phyloP scores from a whole-genome alignment of 1,139 yeast species.

The Scheffersomyces illinoinensis region DNA sequence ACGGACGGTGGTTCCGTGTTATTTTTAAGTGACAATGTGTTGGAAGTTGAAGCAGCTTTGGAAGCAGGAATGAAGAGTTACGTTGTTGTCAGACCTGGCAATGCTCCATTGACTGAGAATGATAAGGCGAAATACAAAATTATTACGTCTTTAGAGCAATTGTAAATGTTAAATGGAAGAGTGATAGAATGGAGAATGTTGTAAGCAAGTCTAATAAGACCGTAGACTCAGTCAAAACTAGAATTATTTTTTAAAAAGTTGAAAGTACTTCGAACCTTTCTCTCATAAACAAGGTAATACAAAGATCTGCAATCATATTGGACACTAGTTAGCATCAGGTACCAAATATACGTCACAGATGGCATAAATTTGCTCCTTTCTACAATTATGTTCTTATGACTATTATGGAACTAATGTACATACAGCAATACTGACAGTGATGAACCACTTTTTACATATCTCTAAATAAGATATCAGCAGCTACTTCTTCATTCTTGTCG shows the following conservation, averaged over 20 bases:
- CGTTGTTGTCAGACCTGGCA: constrained; percentile 76
- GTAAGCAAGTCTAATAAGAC: neutral
- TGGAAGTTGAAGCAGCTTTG: constrained; percentile 72
- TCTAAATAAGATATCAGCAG: constrained; percentile 86
- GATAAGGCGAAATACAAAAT: constrained; percentile 16
- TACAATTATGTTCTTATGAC: neutral
- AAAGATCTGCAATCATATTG: too few relatives aligned
- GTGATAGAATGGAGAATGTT: neutral
- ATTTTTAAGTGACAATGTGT: constrained; percentile 75
- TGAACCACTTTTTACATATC: constrained; percentile 29
- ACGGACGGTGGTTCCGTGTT: constrained; percentile 34
- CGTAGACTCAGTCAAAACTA: neutral
- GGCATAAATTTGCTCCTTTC: neutral
- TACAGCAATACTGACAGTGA: neutral
- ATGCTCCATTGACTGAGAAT: constrained; percentile 48
- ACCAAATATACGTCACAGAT: too few relatives aligned
- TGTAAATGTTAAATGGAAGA: neutral
- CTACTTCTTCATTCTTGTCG: constrained; percentile 94
- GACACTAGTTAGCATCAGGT: too few relatives aligned
- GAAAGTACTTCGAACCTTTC: too few relatives aligned
- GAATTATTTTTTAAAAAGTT: too few relatives aligned
- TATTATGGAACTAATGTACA: neutral
- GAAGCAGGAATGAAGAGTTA: constrained; percentile 61
- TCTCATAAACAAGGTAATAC: too few relatives aligned
- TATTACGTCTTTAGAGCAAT: constrained; percentile 3